A percentile compares a stretch with the other conserved stretches of the same genome.
Evolutionary conservation across 768 basidiomycete genomes (phyloP).

Genomic region (Hortiboletus flavorubellus): DNA sequence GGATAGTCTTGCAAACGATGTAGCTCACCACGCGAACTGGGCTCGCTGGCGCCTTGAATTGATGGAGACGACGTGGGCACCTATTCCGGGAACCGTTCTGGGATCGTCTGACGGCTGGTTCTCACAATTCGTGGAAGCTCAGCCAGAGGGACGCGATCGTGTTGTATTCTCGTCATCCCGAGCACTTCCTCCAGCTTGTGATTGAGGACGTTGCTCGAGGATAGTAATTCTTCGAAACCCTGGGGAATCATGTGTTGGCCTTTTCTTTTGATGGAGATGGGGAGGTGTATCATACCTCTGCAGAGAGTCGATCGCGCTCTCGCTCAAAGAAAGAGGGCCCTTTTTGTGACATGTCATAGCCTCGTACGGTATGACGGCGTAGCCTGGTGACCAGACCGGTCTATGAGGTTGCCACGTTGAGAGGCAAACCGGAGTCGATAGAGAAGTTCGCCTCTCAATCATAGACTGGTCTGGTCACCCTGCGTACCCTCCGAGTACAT

Average conservation of each 20-base stretch:
- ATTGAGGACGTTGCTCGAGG: constrained; percentile 81
- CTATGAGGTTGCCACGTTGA: too few relatives aligned
- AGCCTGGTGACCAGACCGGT: too few relatives aligned
- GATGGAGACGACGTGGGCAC: constrained; percentile 55
- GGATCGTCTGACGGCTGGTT: constrained; percentile 30
- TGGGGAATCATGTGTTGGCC: constrained; percentile 19
- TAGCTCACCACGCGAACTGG: constrained; percentile 15
- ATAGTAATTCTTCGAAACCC: constrained; percentile 88
- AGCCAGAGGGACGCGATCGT: constrained; percentile 86
- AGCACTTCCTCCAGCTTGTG: constrained; percentile 90
- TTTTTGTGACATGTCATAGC: constrained; percentile 28
- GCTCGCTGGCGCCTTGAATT: constrained; percentile 23
- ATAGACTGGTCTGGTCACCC: too few relatives aligned
- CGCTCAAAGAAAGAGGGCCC: constrained; percentile 70
- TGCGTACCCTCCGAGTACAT: background rate
- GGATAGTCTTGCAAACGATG: constrained; percentile 33
- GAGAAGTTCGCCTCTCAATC: too few relatives aligned
- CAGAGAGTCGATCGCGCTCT: constrained; percentile 70
- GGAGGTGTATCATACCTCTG: constrained; percentile 53
- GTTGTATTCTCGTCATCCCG: constrained; percentile 91
- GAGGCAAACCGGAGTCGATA: too few relatives aligned
- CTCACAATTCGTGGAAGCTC: constrained; percentile 68
- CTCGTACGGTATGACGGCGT: too few relatives aligned
- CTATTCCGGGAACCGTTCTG: constrained; percentile 60
- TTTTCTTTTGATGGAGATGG: background rate